These are phyloP conservation scores for Cymbidium sinense DNA, from an alignment of 106 monocot species.

Conservation along the genomic window DNA sequence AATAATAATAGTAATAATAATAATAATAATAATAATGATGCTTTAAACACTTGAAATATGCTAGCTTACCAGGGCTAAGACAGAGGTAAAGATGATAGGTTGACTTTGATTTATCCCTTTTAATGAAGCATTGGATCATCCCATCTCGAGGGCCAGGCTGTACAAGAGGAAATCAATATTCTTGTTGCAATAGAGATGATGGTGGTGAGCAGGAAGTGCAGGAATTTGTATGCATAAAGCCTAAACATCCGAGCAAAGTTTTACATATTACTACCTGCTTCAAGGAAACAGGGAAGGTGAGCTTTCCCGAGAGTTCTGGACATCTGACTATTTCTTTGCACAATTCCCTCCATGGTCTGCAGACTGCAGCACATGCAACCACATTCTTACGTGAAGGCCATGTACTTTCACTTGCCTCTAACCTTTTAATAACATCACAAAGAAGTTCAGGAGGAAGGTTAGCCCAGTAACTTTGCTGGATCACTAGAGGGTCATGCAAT, in stretches of 20 bases:
- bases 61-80: constrained; percentile 46
- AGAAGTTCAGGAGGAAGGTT: constrained; percentile 38
- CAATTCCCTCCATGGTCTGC: constrained; percentile 34
- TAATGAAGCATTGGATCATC: constrained; percentile 68
- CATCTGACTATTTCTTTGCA: constrained; percentile 36
- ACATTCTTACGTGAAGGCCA: constrained; percentile 38
- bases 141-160: constrained; percentile 66
- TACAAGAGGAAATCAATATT: neutral
- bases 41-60: neutral
- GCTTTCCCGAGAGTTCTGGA: constrained; percentile 35
- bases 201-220: neutral
- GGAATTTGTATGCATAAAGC: too few species aligned
- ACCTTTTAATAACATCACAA: constrained; percentile 31
- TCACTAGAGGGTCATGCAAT: constrained; percentile 12
- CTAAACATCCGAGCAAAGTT: neutral
- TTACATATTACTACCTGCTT: constrained; percentile 23
- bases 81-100: constrained; percentile 65
- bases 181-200: neutral
- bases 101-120: constrained; percentile 54
- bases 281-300: constrained; percentile 35
- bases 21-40: neutral
- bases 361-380: constrained; percentile 32
- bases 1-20: too few species aligned
- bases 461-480: constrained; percentile 25
- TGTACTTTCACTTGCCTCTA: constrained; percentile 32